Percentiles rank a stretch among this genome's conserved stretches.
phyloP scores from a whole-genome alignment of 2,329 filamentous ascomycete species.

The Dichotomopilus funicola region DNA sequence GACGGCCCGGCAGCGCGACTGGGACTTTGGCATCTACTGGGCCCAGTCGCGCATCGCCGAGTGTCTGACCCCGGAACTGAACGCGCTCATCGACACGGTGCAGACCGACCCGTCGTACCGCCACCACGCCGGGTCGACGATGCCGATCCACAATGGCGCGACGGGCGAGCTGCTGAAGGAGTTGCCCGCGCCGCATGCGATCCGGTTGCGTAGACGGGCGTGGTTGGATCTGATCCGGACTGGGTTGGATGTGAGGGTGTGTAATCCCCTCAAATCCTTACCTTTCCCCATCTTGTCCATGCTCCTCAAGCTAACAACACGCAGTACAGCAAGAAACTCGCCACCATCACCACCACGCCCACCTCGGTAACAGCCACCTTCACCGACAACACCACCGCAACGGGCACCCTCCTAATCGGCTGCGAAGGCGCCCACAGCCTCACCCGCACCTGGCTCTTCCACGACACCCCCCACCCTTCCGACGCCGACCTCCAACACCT shows the following conservation, averaged over 20 bases:
- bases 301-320: neutral
- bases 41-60: constrained; percentile 27
- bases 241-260: constrained; percentile 27
- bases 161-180: constrained; percentile 25
- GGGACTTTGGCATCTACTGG: constrained; percentile 31
- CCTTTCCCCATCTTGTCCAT: too few species aligned
- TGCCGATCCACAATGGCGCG: constrained; percentile 24
- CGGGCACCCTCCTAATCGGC: constrained; percentile 14
- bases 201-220: constrained; percentile 25
- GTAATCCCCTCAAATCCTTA: neutral
- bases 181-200: constrained; percentile 24
- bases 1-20: constrained; percentile 26
- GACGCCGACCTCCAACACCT: constrained; percentile 4
- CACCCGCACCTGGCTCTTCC: constrained; percentile 15
- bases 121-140: constrained; percentile 18
- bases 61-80: constrained; percentile 25
- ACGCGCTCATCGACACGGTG: constrained; percentile 18
- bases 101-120: constrained; percentile 25
- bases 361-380: constrained; percentile 9
- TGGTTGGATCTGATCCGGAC: constrained; percentile 25
- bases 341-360: constrained; percentile 11
- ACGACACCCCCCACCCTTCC: neutral
- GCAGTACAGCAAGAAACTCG: constrained; percentile 24
- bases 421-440: constrained; percentile 18
- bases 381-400: constrained; percentile 11